Evolutionary conservation across 1,284 basidiomycete species (phyloP).

Genomic region (Trametes hirsuta): DNA sequence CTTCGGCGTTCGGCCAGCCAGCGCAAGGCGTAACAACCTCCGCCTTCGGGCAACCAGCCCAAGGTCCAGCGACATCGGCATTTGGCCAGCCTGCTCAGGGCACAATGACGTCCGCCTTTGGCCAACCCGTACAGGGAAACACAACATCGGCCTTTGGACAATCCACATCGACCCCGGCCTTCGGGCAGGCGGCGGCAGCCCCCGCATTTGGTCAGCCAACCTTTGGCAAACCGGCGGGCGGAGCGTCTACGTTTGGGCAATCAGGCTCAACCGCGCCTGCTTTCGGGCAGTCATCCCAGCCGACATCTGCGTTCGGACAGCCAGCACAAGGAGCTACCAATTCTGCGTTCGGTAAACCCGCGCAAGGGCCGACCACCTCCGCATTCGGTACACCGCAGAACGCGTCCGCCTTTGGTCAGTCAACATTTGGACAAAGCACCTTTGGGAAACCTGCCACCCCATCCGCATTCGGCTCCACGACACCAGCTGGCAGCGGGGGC

Average conservation of each 20-base stretch:
- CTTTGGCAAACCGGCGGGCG: constrained; percentile 31
- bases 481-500: constrained; percentile 27
- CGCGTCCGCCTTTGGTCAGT: constrained; percentile 37
- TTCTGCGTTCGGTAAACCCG: constrained; percentile 38
- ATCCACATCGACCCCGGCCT: constrained; percentile 32
- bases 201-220: constrained; percentile 36
- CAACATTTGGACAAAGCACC: constrained; percentile 28
- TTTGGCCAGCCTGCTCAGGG: constrained; percentile 37
- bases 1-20: constrained; percentile 16
- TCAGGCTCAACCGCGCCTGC: constrained; percentile 22
- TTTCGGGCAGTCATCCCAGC: constrained; percentile 26
- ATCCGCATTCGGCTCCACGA: constrained; percentile 37
- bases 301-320: constrained; percentile 31
- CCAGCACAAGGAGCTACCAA: constrained; percentile 24
- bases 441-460: constrained; percentile 36
- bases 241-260: constrained; percentile 30
- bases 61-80: constrained; percentile 28
- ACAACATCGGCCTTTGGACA: constrained; percentile 26
- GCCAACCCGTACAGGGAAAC: constrained; percentile 24
- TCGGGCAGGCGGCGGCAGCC: constrained; percentile 9
- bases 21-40: constrained; percentile 22
- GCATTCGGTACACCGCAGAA: constrained; percentile 34
- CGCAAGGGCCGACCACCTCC: constrained; percentile 22
- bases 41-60: constrained; percentile 38
- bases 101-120: constrained; percentile 31